Evolutionary conservation across 495 filamentous ascomycete species (phyloP), one percentile per base, ranked within the genome.

Genomic region (Melanomma pulvis-pyrius): DNA sequence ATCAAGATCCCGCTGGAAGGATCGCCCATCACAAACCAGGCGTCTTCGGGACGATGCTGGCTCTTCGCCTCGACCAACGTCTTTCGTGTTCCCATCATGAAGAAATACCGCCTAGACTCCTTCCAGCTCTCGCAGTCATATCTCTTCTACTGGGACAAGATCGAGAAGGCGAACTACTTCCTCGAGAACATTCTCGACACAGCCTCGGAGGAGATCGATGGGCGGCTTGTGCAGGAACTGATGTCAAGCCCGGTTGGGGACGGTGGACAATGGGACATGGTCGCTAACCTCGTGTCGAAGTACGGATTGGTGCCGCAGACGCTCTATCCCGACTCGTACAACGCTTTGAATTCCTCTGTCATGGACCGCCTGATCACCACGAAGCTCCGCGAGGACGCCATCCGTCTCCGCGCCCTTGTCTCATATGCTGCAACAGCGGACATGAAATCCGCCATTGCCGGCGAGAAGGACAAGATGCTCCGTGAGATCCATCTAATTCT

Each of bases 91-190:
- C 88, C 90, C 0, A 77, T 96, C 39, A 94, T 94, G 84, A 87
- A 89, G 73, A 86, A 87, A 68, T 89, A 93, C 74, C 84, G 85
- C 51, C 83, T 96, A 9, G 78, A 83, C n/a, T 78, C 83, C n/a
- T 93, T 90, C 73, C 88, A 96, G 79, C 83, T 96, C 1, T 90
- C 86, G 34, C 92, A 96, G 71, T 84, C 88, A 1, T 96, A 94
- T 70, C 83, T 96, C n/a, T 94, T 92, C 80, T 96, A 91, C 83
- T 96, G 89, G 87, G 92, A 96, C 75, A 96, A 96, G 77, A 83
- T 96, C 22, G 92, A 96, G 77, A 96, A 96, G 74, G 86, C 89
- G 8, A 96, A 96, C 72, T 96, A 82, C 74, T 94, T 94, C 79
- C 81, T 94, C 24, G 90, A 93, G 75, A 86, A 88, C 70, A 85